Evolutionary conservation across 2,329 filamentous ascomycete genomes (phyloP), one percentile per base, ranked within the genome.

Genomic region (Phialemonium atrogriseum): DNA sequence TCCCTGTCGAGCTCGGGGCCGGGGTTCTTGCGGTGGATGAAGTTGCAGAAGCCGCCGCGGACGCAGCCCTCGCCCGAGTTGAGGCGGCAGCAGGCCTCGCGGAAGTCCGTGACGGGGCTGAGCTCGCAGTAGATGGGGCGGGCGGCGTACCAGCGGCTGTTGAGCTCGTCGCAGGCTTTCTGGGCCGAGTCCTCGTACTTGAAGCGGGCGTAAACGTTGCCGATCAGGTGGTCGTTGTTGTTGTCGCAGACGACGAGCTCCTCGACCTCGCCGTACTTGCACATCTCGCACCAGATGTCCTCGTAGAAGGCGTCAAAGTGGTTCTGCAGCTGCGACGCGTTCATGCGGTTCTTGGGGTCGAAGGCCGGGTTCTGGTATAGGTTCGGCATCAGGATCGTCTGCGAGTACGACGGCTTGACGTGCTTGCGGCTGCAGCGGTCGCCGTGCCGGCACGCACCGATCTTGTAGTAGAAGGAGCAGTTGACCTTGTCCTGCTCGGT

Each of bases 401-500:
- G 91, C 42, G 77, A 84, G 75, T 98, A 98, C 14, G 87, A 94
- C 1, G 91, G 91, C 68, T 98, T 98, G 69, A 98, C 91, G 64
- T 98, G 91, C 64, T 98, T 98, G 50, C 91, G 81, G 40, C 84
- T 93, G 73, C 91, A 98, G 54, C 91, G 85, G 66, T 98, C 91
- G 56, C 91, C 91, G 71, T 98, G 91, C 41, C 91, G 82, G 70
- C 91, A 98, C 33, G 91, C 91, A 58, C 91, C 91, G 61, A 98
- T 98, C 70, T 98, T 98, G 83, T 95, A 88, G 78, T 98, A 98
- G 77, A 98, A 98, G 36, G 84, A 91, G 76, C 91, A 95, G 75
- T 96, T 95, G 69, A 95, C 88, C 58, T 89, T 98, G 79, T 98
- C 91, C 63, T 96, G 91, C 73, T 98, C 91, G 18, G 91, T 98